phyloP scores from a whole-genome alignment of 148 eudicot genomes.

The Limonium bicolor region DNA sequence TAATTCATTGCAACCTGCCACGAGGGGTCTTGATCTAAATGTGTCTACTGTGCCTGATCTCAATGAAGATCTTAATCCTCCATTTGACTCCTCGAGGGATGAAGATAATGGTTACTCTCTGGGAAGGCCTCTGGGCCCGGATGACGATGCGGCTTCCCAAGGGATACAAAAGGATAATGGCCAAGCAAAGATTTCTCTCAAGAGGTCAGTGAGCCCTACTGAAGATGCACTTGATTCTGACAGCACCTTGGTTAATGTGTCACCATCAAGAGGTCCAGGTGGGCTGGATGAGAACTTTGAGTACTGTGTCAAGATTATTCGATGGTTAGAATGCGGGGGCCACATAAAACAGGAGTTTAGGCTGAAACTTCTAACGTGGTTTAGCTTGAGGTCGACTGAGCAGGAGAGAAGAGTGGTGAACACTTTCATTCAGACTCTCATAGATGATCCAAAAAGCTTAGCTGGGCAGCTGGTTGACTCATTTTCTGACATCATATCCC shows the following conservation, averaged over 20 bases:
- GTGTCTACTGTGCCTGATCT: constrained; percentile 76
- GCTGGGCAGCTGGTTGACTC: constrained; percentile 77
- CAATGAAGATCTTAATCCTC: constrained; percentile 69
- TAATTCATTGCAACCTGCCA: constrained; percentile 23
- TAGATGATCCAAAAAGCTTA: constrained; percentile 66
- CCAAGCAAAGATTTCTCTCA: constrained; percentile 15
- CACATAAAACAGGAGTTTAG: constrained; percentile 54
- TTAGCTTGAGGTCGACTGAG: constrained; percentile 69
- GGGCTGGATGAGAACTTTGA: constrained; percentile 68
- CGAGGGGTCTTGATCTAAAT: constrained; percentile 58
- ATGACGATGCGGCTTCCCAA: constrained; percentile 54
- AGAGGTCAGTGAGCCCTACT: constrained; percentile 35
- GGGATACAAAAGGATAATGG: constrained; percentile 30
- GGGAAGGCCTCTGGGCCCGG: constrained; percentile 25
- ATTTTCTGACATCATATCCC: constrained; percentile 47
- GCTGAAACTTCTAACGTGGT: constrained; percentile 74
- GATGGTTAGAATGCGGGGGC: constrained; percentile 56
- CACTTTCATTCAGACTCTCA: constrained; percentile 55
- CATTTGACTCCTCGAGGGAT: constrained; percentile 59
- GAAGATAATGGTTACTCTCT: constrained; percentile 35
- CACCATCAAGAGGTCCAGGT: constrained; percentile 17
- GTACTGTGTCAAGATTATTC: constrained; percentile 61
- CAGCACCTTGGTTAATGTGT: constrained; percentile 46
- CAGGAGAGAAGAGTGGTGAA: constrained; percentile 75
- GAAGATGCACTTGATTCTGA: constrained; percentile 61